Evolutionary conservation across 2,329 filamentous ascomycete species (phyloP).

Genomic region (Capronia epimyces): DNA sequence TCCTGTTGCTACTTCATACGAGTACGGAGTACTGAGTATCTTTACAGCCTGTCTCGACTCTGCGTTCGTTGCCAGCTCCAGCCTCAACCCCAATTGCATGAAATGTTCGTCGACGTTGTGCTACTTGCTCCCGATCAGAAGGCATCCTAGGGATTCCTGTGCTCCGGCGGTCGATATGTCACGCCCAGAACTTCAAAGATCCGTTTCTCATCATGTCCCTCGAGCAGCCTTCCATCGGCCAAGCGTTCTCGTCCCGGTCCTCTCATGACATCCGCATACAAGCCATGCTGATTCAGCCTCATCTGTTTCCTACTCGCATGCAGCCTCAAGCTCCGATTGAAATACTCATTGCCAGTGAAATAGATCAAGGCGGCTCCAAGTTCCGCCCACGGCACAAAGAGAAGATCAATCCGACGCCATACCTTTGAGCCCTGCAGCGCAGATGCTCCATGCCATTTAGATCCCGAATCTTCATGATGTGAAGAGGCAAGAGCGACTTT

Average conservation of each 20-base stretch:
- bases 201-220: conserved; percentile 66
- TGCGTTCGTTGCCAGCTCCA: not conserved
- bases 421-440: conserved; percentile 55
- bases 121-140: not conserved
- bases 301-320: conserved; percentile 75
- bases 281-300: conserved; percentile 75
- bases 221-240: conserved; percentile 64
- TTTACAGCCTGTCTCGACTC: not conserved
- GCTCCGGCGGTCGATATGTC: conserved; percentile 67
- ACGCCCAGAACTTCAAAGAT: conserved; percentile 81
- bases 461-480: conserved; percentile 50
- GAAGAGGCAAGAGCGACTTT: conserved; percentile 60
- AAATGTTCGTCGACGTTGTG: too few relatives aligned
- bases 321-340: conserved; percentile 79
- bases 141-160: conserved; percentile 33
- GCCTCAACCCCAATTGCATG: not conserved
- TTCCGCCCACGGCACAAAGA: conserved; percentile 74
- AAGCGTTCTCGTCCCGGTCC: conserved; percentile 54
- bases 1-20: too few relatives aligned
- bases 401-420: conserved; percentile 79
- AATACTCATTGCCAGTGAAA: conserved; percentile 92
- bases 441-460: conserved; percentile 86
- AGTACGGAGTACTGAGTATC: too few relatives aligned
- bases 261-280: conserved; percentile 67
- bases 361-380: conserved; percentile 85